Conservation (phyloP, 176 grass and related monocot genomes). For the Pharus latifolius region DNA sequence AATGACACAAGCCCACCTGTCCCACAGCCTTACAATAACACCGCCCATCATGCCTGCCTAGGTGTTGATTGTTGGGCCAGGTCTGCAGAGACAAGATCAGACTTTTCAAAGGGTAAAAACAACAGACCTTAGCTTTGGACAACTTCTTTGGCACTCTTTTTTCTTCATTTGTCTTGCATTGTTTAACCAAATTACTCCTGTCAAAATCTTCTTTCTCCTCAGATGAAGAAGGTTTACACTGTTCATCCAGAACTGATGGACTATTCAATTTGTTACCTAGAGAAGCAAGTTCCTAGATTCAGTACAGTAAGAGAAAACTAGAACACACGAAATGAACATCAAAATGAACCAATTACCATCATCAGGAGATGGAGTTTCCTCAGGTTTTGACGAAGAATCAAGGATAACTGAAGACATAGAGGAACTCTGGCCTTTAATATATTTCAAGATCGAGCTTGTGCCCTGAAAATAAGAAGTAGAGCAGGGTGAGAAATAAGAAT, state of each 20-base stretch:
- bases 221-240: slow-evolving; percentile 18
- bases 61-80: too few relatives aligned
- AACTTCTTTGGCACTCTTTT: slow-evolving; percentile 10
- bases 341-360: slow-evolving; percentile 9
- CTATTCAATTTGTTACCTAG: slow-evolving; percentile 14
- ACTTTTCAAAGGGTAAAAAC: neutral
- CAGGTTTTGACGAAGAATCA: neutral
- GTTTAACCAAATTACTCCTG: neutral
- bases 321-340: neutral
- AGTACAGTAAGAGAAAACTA: neutral
- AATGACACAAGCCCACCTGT: too few relatives aligned
- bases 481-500: neutral
- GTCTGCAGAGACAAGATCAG: too few relatives aligned
- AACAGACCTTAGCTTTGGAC: slow-evolving; percentile 27
- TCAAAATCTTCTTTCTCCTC: slow-evolving; percentile 1
- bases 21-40: too few relatives aligned
- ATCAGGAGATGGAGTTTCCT: slow-evolving; percentile 18
- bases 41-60: too few relatives aligned
- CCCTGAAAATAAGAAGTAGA: slow-evolving; percentile 35
- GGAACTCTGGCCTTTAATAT: slow-evolving; percentile 34
- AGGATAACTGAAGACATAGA: slow-evolving; percentile 9
- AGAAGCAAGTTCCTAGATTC: neutral
- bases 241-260: slow-evolving; percentile 13
- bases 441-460: slow-evolving; percentile 75
- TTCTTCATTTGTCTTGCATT: neutral